Conservation (phyloP, 2,329 filamentous ascomycete genomes). For the Graphiopsis chlorocephala region DNA sequence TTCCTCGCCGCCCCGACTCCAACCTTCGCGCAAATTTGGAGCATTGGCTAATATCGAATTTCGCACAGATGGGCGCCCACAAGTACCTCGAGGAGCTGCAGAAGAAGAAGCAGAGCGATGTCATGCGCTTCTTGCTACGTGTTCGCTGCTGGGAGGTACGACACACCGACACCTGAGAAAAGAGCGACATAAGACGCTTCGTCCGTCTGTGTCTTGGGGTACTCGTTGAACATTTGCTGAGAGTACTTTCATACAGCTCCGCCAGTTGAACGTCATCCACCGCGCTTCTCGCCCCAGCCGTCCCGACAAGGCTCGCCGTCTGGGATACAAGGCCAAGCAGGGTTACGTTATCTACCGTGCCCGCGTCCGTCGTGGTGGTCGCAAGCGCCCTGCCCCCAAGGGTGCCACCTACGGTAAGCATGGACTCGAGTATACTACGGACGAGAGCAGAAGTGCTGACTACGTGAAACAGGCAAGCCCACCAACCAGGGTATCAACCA, state of each 20-base stretch:
- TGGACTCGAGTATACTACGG: slow-evolving; percentile 1
- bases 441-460: slow-evolving; percentile 25
- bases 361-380: slow-evolving; percentile 96
- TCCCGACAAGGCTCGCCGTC: slow-evolving; percentile 99
- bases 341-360: slow-evolving; percentile 99
- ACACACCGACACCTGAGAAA: slow-evolving; percentile 27
- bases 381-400: slow-evolving; percentile 95
- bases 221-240: slow-evolving; percentile 99
- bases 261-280: slow-evolving; percentile 99
- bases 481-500: slow-evolving; percentile 99
- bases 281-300: slow-evolving; percentile 96
- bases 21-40: neutral
- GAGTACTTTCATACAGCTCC: slow-evolving; percentile 99
- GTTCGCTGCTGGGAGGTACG: slow-evolving; percentile 99
- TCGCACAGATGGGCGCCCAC: slow-evolving; percentile 87
- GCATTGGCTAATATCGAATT: slow-evolving; percentile 22
- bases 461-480: slow-evolving; percentile 75
- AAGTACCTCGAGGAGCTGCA: slow-evolving; percentile 99
- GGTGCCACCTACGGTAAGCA: slow-evolving; percentile 95
- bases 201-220: slow-evolving; percentile 50
- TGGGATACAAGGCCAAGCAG: slow-evolving; percentile 99
- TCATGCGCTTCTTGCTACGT: slow-evolving; percentile 99
- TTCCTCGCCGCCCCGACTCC: slow-evolving; percentile 1
- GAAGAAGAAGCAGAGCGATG: slow-evolving; percentile 99
- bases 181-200: slow-evolving; percentile 33